Base-by-base conservation (phyloP, 306 rosid species). In the Canavalia ensiformis region DNA sequence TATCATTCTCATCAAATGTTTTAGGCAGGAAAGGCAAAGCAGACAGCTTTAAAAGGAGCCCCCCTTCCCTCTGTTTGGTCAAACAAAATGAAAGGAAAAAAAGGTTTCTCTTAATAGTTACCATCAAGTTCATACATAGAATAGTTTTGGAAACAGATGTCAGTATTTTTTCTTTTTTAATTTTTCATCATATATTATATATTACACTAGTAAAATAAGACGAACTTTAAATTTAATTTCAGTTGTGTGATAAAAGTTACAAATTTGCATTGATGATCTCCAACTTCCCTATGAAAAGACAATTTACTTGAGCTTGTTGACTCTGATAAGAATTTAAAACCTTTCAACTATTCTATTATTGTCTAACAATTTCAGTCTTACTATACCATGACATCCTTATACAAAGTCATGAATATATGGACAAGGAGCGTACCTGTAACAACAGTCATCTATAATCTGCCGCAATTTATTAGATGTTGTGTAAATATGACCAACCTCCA, bases 401-500 rank as follows among this genome's bases (percentile, higher is more conserved):
- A 70, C 7, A 12, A 31, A 54, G 55, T 11, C 51, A 7, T 18
- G 9, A 44, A 74, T 37, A 75, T 11, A 39, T 6, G 51, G 35
- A 83, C 34, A 62, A 81, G 25, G 70, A 80, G 46, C 95, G 84
- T 89, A 95, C 99, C 91, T 95, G 85, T 90, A 84, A 84, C 89
- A 86, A 58, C 49, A 85, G 59, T 90, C 95, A 82, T 93, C 99
- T 39, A 95, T 88, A 80, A 86, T 76, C 91, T 89, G 60, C 77
- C 99, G 94, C 84, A 95, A 84, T 68, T 89, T 93, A 85, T 91
- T 90, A 45, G 98, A 83, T 13, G 93, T 94, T 12, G 94, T 89
- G 80, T 93, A 79, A 45, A 88, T 82, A 85, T 91, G 89, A 84
- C 94, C 91, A 29, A 90, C 86, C 87, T 91, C 90, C 78, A 93